Percentiles rank a stretch among this genome's conserved stretches.
Conservation (phyloP, 371 early-diverging fungal genomes). For the Mucor saturninus region DNA sequence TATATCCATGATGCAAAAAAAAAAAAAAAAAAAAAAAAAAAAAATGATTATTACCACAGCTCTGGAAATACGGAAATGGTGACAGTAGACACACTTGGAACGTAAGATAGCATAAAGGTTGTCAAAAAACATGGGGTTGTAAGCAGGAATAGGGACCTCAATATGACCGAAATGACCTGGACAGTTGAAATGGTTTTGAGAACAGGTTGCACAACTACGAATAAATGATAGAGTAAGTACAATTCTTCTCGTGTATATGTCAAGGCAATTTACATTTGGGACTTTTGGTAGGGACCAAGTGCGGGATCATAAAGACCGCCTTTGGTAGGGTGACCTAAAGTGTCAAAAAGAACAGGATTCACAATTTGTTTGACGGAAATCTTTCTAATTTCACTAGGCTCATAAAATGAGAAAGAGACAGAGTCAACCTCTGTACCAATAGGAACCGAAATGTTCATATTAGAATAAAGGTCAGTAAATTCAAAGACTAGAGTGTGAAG, state of each 20-base stretch:
- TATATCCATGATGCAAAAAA: not conserved
- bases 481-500: not conserved
- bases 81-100: slow-evolving; percentile 91
- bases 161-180: slow-evolving; percentile 99
- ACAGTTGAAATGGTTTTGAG: slow-evolving; percentile 82
- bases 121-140: slow-evolving; percentile 95
- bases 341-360: slow-evolving; percentile 91
- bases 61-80: slow-evolving; percentile 79
- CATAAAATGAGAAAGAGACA: slow-evolving; percentile 91
- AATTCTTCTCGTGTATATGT: slow-evolving; percentile 1
- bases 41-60: slow-evolving; percentile 53
- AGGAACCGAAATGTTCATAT: slow-evolving; percentile 74
- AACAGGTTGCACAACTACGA: slow-evolving; percentile 88
- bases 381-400: slow-evolving; percentile 89
- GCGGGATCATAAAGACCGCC: slow-evolving; percentile 97
- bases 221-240: slow-evolving; percentile 2
- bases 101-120: slow-evolving; percentile 87
- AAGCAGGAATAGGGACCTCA: slow-evolving; percentile 94
- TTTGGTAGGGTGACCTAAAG: slow-evolving; percentile 87
- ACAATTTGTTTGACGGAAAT: slow-evolving; percentile 95
- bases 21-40: not conserved
- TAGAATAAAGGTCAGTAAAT: slow-evolving; percentile 14
- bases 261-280: slow-evolving; percentile 64
- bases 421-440: slow-evolving; percentile 69
- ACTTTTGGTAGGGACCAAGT: slow-evolving; percentile 91